phyloP scores from a whole-genome alignment of 2,329 filamentous ascomycete species.

The Aspergillus fijiensis region DNA sequence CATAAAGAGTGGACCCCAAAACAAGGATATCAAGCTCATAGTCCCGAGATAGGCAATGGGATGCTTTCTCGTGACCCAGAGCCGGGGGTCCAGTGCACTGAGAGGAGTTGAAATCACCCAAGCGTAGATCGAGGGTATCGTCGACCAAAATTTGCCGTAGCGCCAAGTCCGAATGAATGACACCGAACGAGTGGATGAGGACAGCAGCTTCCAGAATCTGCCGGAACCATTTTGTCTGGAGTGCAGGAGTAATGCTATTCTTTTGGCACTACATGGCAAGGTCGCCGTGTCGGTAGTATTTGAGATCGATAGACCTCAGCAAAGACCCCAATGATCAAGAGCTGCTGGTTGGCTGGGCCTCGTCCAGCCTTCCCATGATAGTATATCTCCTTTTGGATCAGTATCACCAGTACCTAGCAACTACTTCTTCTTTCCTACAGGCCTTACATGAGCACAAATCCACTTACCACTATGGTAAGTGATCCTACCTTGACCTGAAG shows the following conservation, averaged over 20 bases:
- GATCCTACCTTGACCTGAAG: no score
- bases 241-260: constrained; percentile 1
- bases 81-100: constrained; percentile 13
- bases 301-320: constrained; percentile 5
- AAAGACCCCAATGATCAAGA: background rate
- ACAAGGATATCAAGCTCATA: constrained; percentile 18
- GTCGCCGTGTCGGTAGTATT: constrained; percentile 14
- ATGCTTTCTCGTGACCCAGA: constrained; percentile 19
- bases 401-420: no score
- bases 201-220: constrained; percentile 23
- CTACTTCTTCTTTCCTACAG: no score
- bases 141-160: constrained; percentile 21
- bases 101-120: constrained; percentile 23
- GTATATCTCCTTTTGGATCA: no score
- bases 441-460: no score
- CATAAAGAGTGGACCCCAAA: constrained; percentile 16
- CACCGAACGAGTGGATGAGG: constrained; percentile 17
- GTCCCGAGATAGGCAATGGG: constrained; percentile 18
- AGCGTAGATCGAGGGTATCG: constrained; percentile 20
- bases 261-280: constrained; percentile 2
- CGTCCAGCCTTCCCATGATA: no score
- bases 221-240: constrained; percentile 16
- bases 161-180: constrained; percentile 27
- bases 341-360: background rate
- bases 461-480: no score